These are phyloP conservation scores for Zoysia matrella DNA, from an alignment of 202 grass and related monocot genomes.

Conservation along the genomic window DNA sequence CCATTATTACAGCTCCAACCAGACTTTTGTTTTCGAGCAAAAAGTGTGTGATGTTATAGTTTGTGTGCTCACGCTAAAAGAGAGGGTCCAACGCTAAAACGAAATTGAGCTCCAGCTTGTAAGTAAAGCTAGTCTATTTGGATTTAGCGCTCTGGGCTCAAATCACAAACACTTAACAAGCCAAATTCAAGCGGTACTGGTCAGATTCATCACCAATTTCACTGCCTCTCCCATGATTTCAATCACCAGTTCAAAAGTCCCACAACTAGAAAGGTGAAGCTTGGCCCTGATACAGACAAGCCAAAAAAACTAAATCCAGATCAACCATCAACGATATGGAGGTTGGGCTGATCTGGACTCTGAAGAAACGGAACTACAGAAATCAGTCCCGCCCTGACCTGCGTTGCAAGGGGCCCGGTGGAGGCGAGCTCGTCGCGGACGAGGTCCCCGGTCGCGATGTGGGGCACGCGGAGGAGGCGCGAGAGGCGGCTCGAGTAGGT, in stretches of 20 bases:
- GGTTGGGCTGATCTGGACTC: constrained; percentile 1
- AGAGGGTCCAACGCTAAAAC: background rate
- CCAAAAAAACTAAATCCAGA: constrained; percentile 29
- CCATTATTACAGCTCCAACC: background rate
- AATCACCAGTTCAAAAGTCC: background rate
- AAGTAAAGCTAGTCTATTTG: background rate
- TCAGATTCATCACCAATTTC: background rate
- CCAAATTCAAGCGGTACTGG: background rate
- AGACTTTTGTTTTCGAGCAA: background rate
- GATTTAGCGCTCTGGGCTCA: background rate
- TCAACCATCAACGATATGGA: background rate
- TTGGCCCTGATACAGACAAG: background rate
- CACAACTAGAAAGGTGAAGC: background rate
- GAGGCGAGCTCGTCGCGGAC: too few species aligned
- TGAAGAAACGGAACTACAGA: background rate
- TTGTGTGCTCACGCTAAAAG: background rate
- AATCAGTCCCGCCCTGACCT: background rate
- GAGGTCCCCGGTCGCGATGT: constrained; percentile 39
- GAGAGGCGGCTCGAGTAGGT: constrained; percentile 84
- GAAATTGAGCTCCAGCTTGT: background rate
- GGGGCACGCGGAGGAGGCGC: constrained; percentile 69
- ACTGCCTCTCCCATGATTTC: too few species aligned
- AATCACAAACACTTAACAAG: background rate
- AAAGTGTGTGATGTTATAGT: background rate
- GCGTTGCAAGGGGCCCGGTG: too few species aligned